phyloP scores from a whole-genome alignment of 108 stramenopile genomes.

The Conticribra weissflogii region DNA sequence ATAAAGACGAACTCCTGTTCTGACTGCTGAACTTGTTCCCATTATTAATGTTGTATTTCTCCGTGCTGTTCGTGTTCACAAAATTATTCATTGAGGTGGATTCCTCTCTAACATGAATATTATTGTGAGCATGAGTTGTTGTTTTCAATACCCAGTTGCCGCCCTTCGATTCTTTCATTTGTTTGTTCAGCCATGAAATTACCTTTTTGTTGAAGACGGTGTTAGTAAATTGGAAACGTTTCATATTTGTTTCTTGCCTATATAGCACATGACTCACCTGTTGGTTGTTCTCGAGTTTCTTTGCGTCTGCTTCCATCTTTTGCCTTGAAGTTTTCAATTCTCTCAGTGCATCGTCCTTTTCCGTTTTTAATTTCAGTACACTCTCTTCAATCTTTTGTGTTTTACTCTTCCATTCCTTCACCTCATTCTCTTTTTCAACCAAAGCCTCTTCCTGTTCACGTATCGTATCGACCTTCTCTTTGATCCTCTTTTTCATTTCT shows the following conservation, averaged over 20 bases:
- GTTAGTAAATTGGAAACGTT: background rate
- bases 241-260: background rate
- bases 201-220: conserved; percentile 27
- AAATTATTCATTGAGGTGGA: too few relatives aligned
- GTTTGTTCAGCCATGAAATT: conserved; percentile 51
- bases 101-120: background rate
- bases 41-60: too few relatives aligned
- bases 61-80: too few relatives aligned
- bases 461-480: conserved; percentile 43
- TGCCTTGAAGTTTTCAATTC: conserved; percentile 28
- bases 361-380: conserved; percentile 14
- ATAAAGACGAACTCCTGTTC: conserved; percentile 5
- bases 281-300: conserved; percentile 49
- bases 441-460: conserved; percentile 41
- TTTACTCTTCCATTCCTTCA: conserved; percentile 19
- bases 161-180: conserved; percentile 22
- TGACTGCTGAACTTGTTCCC: background rate
- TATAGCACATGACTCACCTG: conserved; percentile 22
- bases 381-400: conserved; percentile 14
- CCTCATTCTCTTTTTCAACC: conserved; percentile 33
- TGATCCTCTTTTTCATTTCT: conserved; percentile 55
- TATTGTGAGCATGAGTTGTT: background rate
- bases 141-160: conserved; percentile 17
- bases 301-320: conserved; percentile 30
- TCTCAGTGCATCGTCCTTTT: conserved; percentile 15